phyloP scores from a whole-genome alignment of 2,329 filamentous ascomycete genomes.

The Fusarium robinianum region DNA sequence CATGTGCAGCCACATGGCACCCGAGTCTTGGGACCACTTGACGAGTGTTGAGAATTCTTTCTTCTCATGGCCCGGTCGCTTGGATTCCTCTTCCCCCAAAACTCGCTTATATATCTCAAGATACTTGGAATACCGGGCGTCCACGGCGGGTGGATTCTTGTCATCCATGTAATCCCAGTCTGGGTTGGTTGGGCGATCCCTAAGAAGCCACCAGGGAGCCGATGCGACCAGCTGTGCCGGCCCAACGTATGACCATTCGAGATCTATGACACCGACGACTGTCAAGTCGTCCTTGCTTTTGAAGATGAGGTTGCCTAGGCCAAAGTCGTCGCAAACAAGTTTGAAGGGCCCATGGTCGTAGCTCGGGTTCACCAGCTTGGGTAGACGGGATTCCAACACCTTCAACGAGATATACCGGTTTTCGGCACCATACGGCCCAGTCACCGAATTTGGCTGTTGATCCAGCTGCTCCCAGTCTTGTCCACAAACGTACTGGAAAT shows the following conservation, averaged over 20 bases:
- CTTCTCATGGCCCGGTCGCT: too few relatives aligned
- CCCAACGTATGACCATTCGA: conserved; percentile 12
- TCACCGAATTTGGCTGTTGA: too few relatives aligned
- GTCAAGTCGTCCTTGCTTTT: conserved; percentile 11
- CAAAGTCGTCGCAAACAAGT: conserved; percentile 8
- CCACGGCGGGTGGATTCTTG: too few relatives aligned
- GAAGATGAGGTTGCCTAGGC: conserved; percentile 7
- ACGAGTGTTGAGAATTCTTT: too few relatives aligned
- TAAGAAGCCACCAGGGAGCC: conserved; percentile 3
- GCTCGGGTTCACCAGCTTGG: too few relatives aligned
- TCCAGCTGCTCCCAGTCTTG: too few relatives aligned
- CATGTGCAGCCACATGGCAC: too few relatives aligned
- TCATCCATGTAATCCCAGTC: conserved; percentile 6
- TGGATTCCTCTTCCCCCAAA: conserved; percentile 10
- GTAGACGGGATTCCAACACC: too few relatives aligned
- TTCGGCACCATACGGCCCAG: too few relatives aligned
- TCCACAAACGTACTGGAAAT: too few relatives aligned
- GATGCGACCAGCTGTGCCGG: conserved; percentile 9
- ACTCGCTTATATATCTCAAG: conserved; percentile 4
- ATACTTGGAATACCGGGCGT: conserved; percentile 3
- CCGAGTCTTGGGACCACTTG: too few relatives aligned
- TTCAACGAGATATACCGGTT: too few relatives aligned
- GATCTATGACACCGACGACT: conserved; percentile 9
- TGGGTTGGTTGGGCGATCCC: conserved; percentile 1
- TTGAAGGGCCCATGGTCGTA: conserved; percentile 1